Conservation (phyloP, 805 yeast species). For the Saccharomyces mikatae region DNA sequence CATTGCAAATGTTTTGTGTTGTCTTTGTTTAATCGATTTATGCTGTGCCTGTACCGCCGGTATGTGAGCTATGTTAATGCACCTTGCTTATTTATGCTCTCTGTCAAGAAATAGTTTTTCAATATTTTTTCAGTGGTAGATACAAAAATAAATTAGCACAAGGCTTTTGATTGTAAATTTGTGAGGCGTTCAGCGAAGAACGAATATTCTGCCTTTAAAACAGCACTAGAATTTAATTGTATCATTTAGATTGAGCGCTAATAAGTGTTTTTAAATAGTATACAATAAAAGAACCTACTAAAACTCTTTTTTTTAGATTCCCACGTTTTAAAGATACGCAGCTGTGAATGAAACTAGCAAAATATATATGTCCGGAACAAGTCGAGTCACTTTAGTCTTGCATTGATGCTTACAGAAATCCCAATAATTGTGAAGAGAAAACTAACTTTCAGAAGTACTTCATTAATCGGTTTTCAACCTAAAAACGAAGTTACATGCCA, state of each 20-base stretch:
- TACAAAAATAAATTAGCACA: background rate
- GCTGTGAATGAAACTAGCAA: background rate
- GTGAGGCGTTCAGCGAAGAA: background rate
- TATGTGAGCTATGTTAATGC: background rate
- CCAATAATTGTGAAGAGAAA: background rate
- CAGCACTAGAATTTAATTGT: background rate
- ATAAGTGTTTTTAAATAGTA: background rate
- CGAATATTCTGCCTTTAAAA: background rate
- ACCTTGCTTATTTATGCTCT: background rate
- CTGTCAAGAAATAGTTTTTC: background rate
- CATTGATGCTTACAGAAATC: background rate
- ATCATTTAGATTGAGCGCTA: background rate
- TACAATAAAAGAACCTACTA: background rate
- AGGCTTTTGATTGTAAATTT: background rate
- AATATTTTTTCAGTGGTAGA: background rate
- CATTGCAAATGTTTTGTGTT: slow-evolving; percentile 1
- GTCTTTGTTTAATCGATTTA: slow-evolving; percentile 2
- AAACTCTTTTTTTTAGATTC: background rate
- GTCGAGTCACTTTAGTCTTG: background rate
- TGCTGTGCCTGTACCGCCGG: background rate
- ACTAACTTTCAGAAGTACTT: background rate
- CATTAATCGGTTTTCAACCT: background rate
- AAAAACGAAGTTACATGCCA: background rate
- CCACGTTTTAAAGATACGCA: background rate
- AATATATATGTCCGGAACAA: background rate